Evolutionary conservation across 176 grass and related monocot species (phyloP).

Genomic region (Eragrostis nindensis): DNA sequence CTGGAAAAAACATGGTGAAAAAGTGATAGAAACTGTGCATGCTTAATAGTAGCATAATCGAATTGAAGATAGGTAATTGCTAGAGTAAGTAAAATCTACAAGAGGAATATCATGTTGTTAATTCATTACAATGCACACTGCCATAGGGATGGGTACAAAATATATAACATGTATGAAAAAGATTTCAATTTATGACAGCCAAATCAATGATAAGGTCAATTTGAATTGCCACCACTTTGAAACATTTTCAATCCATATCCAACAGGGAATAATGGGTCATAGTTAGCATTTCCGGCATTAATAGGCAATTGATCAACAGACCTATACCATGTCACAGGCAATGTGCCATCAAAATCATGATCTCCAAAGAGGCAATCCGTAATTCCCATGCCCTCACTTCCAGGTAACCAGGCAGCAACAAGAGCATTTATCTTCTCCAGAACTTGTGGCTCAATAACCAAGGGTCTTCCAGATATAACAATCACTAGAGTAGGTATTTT

Average conservation of each 20-base stretch:
- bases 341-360: constrained; percentile 69
- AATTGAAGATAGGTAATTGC: background rate
- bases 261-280: constrained; percentile 82
- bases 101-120: constrained; percentile 1
- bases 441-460: constrained; percentile 63
- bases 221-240: background rate
- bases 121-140: background rate
- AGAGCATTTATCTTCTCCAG: constrained; percentile 68
- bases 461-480: constrained; percentile 77
- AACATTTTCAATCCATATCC: constrained; percentile 76
- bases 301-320: constrained; percentile 76
- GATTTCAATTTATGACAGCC: constrained; percentile 25
- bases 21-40: background rate
- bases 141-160: constrained; percentile 1
- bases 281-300: constrained; percentile 49
- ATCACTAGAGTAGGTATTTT: constrained; percentile 69
- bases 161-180: background rate
- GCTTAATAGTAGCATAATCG: constrained; percentile 10
- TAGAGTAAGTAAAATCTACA: background rate
- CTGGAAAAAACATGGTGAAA: background rate
- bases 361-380: constrained; percentile 86
- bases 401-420: constrained; percentile 82
- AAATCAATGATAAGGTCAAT: constrained; percentile 1
- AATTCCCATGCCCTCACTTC: constrained; percentile 73
- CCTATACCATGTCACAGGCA: constrained; percentile 82